phyloP scores from a whole-genome alignment of 129 eudicot species.

The Artemisia annua region DNA sequence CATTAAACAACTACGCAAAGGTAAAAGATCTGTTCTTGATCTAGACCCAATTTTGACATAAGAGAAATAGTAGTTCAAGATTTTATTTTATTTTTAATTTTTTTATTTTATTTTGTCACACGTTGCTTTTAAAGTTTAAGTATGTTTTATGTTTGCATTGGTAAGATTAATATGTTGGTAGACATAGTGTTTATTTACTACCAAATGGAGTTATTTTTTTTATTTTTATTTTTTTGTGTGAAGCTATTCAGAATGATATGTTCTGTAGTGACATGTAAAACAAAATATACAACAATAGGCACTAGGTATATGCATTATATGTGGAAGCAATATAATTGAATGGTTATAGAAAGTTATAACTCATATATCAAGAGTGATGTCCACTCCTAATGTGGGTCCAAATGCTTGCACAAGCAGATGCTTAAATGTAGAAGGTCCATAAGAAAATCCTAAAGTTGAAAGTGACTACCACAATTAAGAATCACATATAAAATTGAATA shows the following conservation, averaged over 20 bases:
- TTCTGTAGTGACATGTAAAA: background rate
- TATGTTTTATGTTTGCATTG: conserved; percentile 20
- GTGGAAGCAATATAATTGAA: background rate
- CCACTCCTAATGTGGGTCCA: conserved; percentile 31
- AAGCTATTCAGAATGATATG: background rate
- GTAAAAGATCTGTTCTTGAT: conserved; percentile 22
- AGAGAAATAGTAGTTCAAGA: conserved; percentile 19
- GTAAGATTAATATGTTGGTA: conserved; percentile 8
- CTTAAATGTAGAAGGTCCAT: conserved; percentile 38
- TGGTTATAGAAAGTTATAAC: background rate
- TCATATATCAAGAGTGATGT: conserved; percentile 20
- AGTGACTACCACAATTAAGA: conserved; percentile 32
- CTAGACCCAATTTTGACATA: conserved; percentile 25
- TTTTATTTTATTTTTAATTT: too few relatives aligned
- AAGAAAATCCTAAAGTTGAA: conserved; percentile 31
- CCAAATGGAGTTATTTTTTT: conserved; percentile 10
- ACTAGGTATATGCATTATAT: too few relatives aligned
- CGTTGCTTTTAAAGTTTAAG: conserved; percentile 15
- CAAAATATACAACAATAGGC: too few relatives aligned
- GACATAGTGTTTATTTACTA: conserved; percentile 14
- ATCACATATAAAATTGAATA: conserved; percentile 18
- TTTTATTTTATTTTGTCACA: background rate
- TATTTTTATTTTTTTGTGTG: too few relatives aligned
- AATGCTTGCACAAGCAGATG: conserved; percentile 29
- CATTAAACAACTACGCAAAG: background rate